Evolutionary conservation across 2,329 filamentous ascomycete species (phyloP), one percentile per base, ranked within the genome.

Genomic region (Cercospora janseana): DNA sequence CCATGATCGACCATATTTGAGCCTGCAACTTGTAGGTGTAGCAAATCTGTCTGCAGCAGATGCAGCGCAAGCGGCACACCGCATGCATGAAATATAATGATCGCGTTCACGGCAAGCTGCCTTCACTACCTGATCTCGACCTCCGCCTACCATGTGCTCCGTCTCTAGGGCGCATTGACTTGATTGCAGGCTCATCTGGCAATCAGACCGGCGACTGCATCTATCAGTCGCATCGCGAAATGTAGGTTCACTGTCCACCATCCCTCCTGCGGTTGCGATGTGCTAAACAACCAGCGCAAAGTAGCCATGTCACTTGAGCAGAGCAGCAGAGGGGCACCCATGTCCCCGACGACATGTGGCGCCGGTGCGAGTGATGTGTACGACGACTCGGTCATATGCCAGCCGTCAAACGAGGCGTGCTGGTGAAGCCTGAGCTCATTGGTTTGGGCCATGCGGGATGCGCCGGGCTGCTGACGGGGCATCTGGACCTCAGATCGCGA

Each of bases 1-100:
- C 49, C 27, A 60, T 60, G 61, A 59, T 55, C 63, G 59, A 60
- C 62, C 54, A 59, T 63, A 59, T 60, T 52, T 49, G 60, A 60
- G 61, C 60, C 60, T 46, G 53, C 55, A 44, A 52, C 38, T 47
- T 58, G 52, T 63, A 63, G 58, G 56, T 60, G 63, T 54, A 54
- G 56, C 54, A 56, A 49, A 43, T 40, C 31, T 26, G 35, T 32
- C 51, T 49, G 43, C 60, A 60, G 58, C 51, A 60, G 60, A 55
- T 44, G 61, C 64, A 49, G 60, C 57, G 62, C 58, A 60, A 59
- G 61, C 57, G 59, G 60, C 53, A 51, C 57, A 55, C 51, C 51
- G 59, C 57, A 59, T 63, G 60, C 56, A 54, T 40, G 20, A 40
- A 60, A 58, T 60, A 52, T 55, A 66, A 58, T 59, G 49, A 57